A percentile compares a stretch with the other conserved stretches of the same genome.
These are phyloP conservation scores for Diplotaxis tenuifolia DNA, from an alignment of 345 rosid species.

Conservation along the genomic window DNA sequence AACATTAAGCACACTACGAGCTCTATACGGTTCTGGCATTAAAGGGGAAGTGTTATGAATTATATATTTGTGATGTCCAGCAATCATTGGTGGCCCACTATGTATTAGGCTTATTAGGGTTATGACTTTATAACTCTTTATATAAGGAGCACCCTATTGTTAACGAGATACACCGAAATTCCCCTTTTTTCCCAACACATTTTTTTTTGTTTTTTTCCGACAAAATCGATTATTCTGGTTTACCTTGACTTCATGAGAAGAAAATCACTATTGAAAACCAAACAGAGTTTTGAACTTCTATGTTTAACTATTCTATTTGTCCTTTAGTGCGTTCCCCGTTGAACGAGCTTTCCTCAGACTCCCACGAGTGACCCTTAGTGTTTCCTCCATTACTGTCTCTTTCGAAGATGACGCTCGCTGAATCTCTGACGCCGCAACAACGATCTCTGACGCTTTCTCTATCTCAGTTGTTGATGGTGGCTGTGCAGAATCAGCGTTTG, in stretches of 20 bases:
- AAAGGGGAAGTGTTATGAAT: too few species aligned
- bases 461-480: constrained; percentile 36
- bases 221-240: constrained; percentile 18
- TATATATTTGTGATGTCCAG: too few species aligned
- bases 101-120: too few species aligned
- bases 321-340: constrained; percentile 24
- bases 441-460: constrained; percentile 47
- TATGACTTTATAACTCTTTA: too few species aligned
- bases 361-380: constrained; percentile 46
- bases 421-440: constrained; percentile 37
- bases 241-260: background rate
- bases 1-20: too few species aligned
- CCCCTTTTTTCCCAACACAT: background rate
- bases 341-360: constrained; percentile 58
- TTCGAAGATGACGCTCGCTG: constrained; percentile 43
- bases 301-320: constrained; percentile 5
- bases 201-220: too few species aligned
- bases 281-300: background rate
- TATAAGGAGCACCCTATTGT: too few species aligned
- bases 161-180: too few species aligned
- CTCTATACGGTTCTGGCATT: too few species aligned
- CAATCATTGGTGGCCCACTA: too few species aligned
- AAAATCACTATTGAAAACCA: background rate
- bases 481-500: constrained; percentile 22
- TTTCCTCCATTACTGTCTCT: constrained; percentile 58